Evolutionary conservation across 768 basidiomycete species (phyloP), one percentile per base, ranked within the genome.

Genomic region (Pisolithus microcarpus): DNA sequence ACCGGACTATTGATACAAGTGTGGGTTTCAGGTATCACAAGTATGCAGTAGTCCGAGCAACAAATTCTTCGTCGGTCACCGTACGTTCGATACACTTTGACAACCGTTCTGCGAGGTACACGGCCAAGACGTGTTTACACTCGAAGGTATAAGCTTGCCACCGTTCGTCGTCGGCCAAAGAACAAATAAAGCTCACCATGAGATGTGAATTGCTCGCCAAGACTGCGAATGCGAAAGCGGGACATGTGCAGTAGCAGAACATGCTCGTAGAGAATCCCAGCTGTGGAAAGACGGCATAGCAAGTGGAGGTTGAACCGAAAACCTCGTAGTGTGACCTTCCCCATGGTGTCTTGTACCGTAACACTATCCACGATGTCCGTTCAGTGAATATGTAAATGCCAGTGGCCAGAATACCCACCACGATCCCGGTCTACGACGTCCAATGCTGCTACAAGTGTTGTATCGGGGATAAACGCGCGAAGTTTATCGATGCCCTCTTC

Each of bases 81-180:
- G 72, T 65, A 19, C 79, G 76, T 48, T 83, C 75, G 36, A 79
- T 58, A 52, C 73, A 80, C 49, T 71, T 72, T 4, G 69, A 69
- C 46, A 87, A 63, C 47, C 73, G 76, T 24, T 76, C 65, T 2
- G 85, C 84, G 13, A 91, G 68, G 13, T 73, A 68, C 11, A 77
- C 74, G 3, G 88, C 89, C 23, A 91, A 72, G 3, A 87, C 65
- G 63, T 91, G 89, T 62, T 91, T 91, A 61, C 89, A 91, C 89
- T 91, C 38, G 38, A 5, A 15, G 43, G n/a, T 11, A 56, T 23
- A 46, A 40, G 31, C n/a, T n/a, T n/a, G 45, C 21, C 46, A 52
- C 16, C 26, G 34, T 16, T 38, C n/a, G 16, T 21, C 24, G 21
- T 28, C 7, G 44, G 21, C 36, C 26, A 26, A 26, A 26, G 26